phyloP scores from a whole-genome alignment of 2,329 filamentous ascomycete species.

The Scedosporium dehoogii region DNA sequence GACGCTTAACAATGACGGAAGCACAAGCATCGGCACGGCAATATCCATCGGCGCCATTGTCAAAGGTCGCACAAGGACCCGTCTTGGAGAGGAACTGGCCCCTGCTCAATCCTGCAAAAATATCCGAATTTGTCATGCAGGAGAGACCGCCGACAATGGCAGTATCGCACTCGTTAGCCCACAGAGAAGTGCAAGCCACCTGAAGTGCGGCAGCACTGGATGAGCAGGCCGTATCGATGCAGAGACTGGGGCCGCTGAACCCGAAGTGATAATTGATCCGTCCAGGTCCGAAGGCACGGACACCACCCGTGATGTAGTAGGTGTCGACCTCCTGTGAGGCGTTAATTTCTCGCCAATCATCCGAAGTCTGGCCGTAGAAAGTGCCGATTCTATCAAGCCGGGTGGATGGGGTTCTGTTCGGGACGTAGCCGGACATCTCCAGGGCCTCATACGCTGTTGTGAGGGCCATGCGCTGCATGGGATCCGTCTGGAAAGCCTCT shows the following conservation, averaged over 20 bases:
- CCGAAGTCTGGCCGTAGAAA: slow-evolving; percentile 67
- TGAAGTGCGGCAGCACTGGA: slow-evolving; percentile 65
- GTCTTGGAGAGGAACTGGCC: slow-evolving; percentile 71
- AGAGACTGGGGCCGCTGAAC: slow-evolving; percentile 63
- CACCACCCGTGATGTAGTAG: slow-evolving; percentile 41
- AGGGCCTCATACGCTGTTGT: slow-evolving; percentile 71
- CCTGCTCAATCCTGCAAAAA: slow-evolving; percentile 64
- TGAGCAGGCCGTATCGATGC: slow-evolving; percentile 67
- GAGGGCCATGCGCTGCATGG: slow-evolving; percentile 63
- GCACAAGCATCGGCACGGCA: slow-evolving; percentile 71
- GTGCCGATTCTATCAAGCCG: slow-evolving; percentile 51
- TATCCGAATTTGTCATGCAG: slow-evolving; percentile 71
- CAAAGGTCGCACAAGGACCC: slow-evolving; percentile 70
- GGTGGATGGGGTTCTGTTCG: slow-evolving; percentile 57
- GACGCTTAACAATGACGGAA: slow-evolving; percentile 66
- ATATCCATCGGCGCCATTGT: slow-evolving; percentile 72
- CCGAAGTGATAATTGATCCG: slow-evolving; percentile 74
- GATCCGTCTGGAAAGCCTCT: slow-evolving; percentile 67
- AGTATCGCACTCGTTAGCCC: slow-evolving; percentile 69
- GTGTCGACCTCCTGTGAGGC: slow-evolving; percentile 55
- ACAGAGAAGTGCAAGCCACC: slow-evolving; percentile 59
- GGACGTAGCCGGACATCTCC: slow-evolving; percentile 64
- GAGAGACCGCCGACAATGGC: slow-evolving; percentile 72
- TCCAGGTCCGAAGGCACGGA: slow-evolving; percentile 40
- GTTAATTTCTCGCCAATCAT: slow-evolving; percentile 74